Evolutionary conservation across 179 eudicot genomes (phyloP).

Genomic region (Heliamphora ciliata): DNA sequence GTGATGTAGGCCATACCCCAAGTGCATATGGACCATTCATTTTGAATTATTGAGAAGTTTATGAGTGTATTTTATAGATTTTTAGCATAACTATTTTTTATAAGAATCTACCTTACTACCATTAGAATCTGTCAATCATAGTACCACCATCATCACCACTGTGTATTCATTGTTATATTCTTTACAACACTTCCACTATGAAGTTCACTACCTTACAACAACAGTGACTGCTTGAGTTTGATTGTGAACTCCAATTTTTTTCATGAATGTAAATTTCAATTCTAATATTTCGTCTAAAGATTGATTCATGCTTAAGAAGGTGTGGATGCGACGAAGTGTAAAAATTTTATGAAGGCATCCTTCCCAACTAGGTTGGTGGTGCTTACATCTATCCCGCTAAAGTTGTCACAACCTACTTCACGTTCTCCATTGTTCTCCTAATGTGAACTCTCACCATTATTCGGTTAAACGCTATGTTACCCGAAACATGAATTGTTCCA

Average conservation of each 20-base stretch:
- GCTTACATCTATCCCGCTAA: too few relatives aligned
- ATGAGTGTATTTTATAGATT: too few relatives aligned
- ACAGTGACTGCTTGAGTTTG: not conserved
- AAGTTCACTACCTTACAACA: slow-evolving; percentile 4
- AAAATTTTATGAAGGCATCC: too few relatives aligned
- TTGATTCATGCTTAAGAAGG: too few relatives aligned
- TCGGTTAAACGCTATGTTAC: not conserved
- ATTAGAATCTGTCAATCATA: not conserved
- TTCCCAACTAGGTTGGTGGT: too few relatives aligned
- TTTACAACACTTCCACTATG: not conserved
- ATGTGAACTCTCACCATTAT: not conserved
- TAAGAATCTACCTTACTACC: not conserved
- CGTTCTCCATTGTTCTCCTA: not conserved
- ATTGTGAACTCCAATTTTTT: not conserved
- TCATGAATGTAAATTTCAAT: not conserved
- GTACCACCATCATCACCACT: not conserved
- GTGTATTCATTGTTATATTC: not conserved
- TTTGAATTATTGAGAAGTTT: too few relatives aligned
- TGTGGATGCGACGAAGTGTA: too few relatives aligned
- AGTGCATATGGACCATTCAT: too few relatives aligned
- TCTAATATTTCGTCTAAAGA: not conserved
- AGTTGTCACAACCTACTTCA: not conserved
- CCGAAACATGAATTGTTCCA: too few relatives aligned
- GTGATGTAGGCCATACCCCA: too few relatives aligned
- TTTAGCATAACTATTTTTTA: too few relatives aligned